Conservation (phyloP, 176 grass and related monocot genomes). For the Oryza officinalis region DNA sequence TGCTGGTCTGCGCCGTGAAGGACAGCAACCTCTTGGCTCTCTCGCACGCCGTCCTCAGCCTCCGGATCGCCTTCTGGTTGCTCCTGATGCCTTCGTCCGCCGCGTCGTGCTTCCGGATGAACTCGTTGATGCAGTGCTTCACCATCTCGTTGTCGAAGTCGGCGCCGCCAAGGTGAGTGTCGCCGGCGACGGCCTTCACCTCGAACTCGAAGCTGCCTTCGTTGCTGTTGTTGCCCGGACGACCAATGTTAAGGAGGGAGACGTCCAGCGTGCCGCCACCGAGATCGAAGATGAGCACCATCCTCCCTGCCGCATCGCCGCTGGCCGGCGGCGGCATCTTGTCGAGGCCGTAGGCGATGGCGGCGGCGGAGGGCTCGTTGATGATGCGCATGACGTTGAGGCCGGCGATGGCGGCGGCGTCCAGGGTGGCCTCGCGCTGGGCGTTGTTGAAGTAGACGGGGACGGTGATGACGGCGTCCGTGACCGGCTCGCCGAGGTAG, state of each 20-base stretch:
- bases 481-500: constrained; percentile 32
- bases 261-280: constrained; percentile 42
- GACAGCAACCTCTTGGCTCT: constrained; percentile 31
- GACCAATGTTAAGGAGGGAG: constrained; percentile 16
- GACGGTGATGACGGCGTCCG: too few relatives aligned
- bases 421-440: too few relatives aligned
- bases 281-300: too few relatives aligned
- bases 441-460: too few relatives aligned
- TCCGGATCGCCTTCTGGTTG: constrained; percentile 40
- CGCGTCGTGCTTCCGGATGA: constrained; percentile 52
- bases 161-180: constrained; percentile 35
- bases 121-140: constrained; percentile 48
- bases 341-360: too few relatives aligned
- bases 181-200: constrained; percentile 40
- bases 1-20: constrained; percentile 24
- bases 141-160: constrained; percentile 56
- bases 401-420: too few relatives aligned
- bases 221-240: neutral
- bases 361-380: too few relatives aligned
- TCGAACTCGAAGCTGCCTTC: neutral
- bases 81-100: neutral
- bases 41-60: constrained; percentile 9
- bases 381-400: too few relatives aligned
- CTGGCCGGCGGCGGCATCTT: too few relatives aligned
- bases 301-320: too few relatives aligned